phyloP scores from a whole-genome alignment of 176 grass and related monocot species.

The Bromus sterilis region DNA sequence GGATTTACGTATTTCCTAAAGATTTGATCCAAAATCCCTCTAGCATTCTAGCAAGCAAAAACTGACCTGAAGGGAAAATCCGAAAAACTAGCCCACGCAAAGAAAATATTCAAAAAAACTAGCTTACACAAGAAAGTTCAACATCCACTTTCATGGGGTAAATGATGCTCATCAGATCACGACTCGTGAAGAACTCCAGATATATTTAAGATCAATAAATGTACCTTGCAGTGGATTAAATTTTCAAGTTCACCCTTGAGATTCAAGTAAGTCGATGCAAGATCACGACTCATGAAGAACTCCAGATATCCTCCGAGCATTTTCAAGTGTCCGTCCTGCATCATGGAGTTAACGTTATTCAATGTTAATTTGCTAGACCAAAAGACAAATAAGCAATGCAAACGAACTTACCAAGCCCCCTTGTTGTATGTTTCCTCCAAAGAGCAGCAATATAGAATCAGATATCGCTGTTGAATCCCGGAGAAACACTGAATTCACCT shows the following conservation, averaged over 20 bases:
- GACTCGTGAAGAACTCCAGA: too few relatives aligned
- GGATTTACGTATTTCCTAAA: neutral
- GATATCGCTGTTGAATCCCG: constrained; percentile 91
- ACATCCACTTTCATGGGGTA: neutral
- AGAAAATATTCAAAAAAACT: too few relatives aligned
- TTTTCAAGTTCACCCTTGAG: constrained; percentile 82
- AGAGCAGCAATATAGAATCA: constrained; percentile 84
- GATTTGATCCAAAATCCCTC: neutral
- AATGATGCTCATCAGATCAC: neutral
- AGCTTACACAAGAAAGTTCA: neutral
- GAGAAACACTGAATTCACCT: constrained; percentile 95
- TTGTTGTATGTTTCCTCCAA: constrained; percentile 69
- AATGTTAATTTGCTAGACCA: neutral
- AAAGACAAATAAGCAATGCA: constrained; percentile 4
- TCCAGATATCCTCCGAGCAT: constrained; percentile 98
- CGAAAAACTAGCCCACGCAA: neutral
- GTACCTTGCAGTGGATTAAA: constrained; percentile 79
- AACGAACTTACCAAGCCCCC: constrained; percentile 67
- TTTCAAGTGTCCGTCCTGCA: constrained; percentile 93
- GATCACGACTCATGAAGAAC: constrained; percentile 90
- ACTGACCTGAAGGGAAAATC: neutral
- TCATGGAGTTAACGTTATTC: neutral
- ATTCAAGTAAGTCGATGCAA: constrained; percentile 75
- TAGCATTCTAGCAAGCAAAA: neutral
- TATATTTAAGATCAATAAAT: neutral